Conservation (phyloP, 768 basidiomycete species). For the Suillus lakei region DNA sequence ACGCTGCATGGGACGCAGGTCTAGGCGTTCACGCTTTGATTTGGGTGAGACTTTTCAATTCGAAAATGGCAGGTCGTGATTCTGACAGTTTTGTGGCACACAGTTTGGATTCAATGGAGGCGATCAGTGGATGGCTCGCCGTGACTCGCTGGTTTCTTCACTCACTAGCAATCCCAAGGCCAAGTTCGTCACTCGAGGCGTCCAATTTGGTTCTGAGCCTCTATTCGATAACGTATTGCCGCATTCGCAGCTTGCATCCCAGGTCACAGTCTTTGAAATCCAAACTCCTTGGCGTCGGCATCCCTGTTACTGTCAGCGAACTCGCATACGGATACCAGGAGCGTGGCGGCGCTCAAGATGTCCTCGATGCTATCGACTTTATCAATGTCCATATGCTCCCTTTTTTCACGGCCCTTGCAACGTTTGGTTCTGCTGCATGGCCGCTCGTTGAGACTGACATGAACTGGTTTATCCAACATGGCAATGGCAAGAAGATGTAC, state of each 20-base stretch:
- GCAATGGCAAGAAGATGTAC: constrained; percentile 75
- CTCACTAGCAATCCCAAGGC: constrained; percentile 66
- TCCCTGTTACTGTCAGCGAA: constrained; percentile 73
- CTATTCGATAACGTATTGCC: constrained; percentile 61
- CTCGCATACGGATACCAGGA: constrained; percentile 65
- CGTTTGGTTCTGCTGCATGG: constrained; percentile 62
- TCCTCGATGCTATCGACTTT: constrained; percentile 63
- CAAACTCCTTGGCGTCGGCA: constrained; percentile 54
- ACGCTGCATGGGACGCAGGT: constrained; percentile 71
- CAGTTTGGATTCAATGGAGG: constrained; percentile 45
- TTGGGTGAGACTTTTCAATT: constrained; percentile 53
- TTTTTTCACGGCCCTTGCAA: constrained; percentile 51
- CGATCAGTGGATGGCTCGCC: constrained; percentile 56
- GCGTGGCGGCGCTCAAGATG: constrained; percentile 53
- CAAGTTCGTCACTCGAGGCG: constrained; percentile 63
- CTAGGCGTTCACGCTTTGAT: constrained; percentile 76
- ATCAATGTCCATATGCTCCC: constrained; percentile 76
- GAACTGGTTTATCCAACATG: constrained; percentile 69
- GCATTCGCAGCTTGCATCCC: constrained; percentile 50
- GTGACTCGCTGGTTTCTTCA: constrained; percentile 53
- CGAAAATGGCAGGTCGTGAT: not conserved
- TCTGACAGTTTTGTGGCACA: not conserved
- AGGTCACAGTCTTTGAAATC: constrained; percentile 55
- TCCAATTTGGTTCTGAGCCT: constrained; percentile 78
- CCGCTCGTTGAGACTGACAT: constrained; percentile 61